Evolutionary conservation across 2,329 filamentous ascomycete genomes (phyloP).

Genomic region (Ceratocystiopsis sp.): DNA sequence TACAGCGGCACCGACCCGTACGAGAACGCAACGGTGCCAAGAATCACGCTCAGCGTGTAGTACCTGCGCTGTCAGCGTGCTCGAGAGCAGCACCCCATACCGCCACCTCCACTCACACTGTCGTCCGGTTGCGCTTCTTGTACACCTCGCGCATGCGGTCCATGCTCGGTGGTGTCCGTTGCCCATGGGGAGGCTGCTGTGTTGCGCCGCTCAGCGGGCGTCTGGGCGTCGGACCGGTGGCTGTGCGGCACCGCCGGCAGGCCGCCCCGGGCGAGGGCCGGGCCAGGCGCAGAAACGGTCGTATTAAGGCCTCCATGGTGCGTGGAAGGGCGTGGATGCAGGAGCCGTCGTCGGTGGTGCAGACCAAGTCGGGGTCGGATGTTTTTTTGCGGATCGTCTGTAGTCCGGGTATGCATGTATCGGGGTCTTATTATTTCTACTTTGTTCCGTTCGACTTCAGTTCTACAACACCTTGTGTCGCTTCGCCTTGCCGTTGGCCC

Average conservation of each 20-base stretch:
- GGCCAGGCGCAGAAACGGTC: neutral
- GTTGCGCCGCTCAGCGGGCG: conserved; percentile 9
- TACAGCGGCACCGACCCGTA: conserved; percentile 78
- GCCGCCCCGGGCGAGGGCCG: neutral
- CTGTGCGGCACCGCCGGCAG: conserved; percentile 3
- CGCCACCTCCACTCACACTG: conserved; percentile 28
- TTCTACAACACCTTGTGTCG: too few relatives aligned
- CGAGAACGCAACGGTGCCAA: conserved; percentile 63
- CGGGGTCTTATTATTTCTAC: too few relatives aligned
- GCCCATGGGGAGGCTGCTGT: conserved; percentile 12
- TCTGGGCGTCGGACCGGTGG: neutral
- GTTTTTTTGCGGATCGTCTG: too few relatives aligned
- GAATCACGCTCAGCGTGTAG: conserved; percentile 60
- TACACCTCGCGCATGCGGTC: conserved; percentile 48
- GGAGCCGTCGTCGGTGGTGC: too few relatives aligned
- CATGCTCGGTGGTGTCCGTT: conserved; percentile 31
- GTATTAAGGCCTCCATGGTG: conserved; percentile 4
- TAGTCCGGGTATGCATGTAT: too few relatives aligned
- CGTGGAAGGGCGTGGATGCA: too few relatives aligned
- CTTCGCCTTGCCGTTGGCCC: too few relatives aligned
- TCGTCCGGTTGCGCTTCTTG: conserved; percentile 49
- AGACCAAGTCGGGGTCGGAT: too few relatives aligned
- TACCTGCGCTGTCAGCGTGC: conserved; percentile 1
- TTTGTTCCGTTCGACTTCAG: too few relatives aligned
- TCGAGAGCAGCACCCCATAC: too few relatives aligned